Evolutionary conservation across 805 yeast genomes (phyloP), one percentile per base, ranked within the genome.

Genomic region (Debaryomyces castellii): DNA sequence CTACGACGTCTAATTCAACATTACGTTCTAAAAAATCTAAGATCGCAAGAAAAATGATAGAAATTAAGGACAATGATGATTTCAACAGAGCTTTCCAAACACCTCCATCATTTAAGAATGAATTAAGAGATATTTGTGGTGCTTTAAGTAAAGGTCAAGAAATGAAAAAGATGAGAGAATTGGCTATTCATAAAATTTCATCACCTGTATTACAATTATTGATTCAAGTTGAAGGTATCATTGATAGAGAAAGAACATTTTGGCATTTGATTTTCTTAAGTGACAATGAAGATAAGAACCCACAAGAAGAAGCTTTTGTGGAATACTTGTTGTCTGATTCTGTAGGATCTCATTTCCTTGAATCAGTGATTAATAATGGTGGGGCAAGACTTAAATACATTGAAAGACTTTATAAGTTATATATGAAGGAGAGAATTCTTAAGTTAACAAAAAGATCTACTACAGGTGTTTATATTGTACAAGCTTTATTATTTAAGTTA

Each of bases 261-360:
- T 86, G 90, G 85, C 83, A 82, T 56, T 62, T 78, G 36, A 71
- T 84, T 0, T 87, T 89, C 67, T 35, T 35, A 21, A 35, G 20
- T 23, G 78, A 76, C 9, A 68, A 70, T 11, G 78, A 72, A 2
- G 82, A 74, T 21, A 73, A 65, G 41, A 82, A 85, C 50, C 43
- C 78, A 1, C 76, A 80, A 47, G 94, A 87, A 55, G 91, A 80
- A 51, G 81, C 94, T 0, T 90, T 87, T 62, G 83, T 91, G 24
- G 96, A 90, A 60, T 87, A 86, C 57, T 72, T 91, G 44, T 67
- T 92, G 30, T 81, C 94, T 7, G 96, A 90, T 59, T 74, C 95
- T 1, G 89, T 91, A n/a, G 99, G 98, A 0, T 86, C 96, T 1
- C 97, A 90, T 66, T 92, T 94, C 70, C 72, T 92, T 22, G 89